These are phyloP conservation scores for Geranium incanum DNA, from an alignment of 441 rosid species.

Conservation along the genomic window DNA sequence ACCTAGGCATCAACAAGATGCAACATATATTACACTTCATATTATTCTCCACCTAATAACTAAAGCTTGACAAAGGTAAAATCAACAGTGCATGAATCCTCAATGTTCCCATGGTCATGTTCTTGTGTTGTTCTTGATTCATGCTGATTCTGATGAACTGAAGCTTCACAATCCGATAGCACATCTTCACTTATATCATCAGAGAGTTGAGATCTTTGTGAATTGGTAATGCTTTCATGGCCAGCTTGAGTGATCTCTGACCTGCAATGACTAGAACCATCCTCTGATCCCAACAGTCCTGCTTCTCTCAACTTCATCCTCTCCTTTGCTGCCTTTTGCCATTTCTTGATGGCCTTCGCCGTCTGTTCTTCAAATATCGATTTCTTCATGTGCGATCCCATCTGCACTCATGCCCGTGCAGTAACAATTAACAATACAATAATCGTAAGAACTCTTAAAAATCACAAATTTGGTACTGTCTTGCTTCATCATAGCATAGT, in stretches of 20 bases:
- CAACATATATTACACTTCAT: no score
- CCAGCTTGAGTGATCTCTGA: conserved; percentile 19
- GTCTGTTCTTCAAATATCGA: conserved; percentile 64
- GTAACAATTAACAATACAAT: no score
- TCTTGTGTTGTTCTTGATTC: conserved; percentile 9
- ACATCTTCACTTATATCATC: conserved; percentile 30
- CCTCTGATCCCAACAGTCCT: conserved; percentile 13
- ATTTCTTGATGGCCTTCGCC: conserved; percentile 45
- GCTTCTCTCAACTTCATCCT: conserved; percentile 26
- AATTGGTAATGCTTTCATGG: conserved; percentile 21
- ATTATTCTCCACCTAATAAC: no score
- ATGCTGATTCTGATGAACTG: conserved; percentile 7
- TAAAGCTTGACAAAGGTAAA: conserved; percentile 29
- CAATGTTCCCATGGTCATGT: not conserved
- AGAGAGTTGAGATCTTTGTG: conserved; percentile 29
- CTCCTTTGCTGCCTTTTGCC: conserved; percentile 46
- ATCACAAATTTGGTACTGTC: no score
- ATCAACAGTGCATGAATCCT: conserved; percentile 1
- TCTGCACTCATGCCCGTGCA: conserved; percentile 23
- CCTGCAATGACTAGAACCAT: conserved; percentile 12
- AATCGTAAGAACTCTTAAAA: no score
- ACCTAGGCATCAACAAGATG: no score
- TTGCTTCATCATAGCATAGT: no score
- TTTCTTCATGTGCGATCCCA: conserved; percentile 65
- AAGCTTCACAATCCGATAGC: conserved; percentile 27